phyloP scores from a whole-genome alignment of 108 stramenopile genomes.

The Discostella pseudostelligera region DNA sequence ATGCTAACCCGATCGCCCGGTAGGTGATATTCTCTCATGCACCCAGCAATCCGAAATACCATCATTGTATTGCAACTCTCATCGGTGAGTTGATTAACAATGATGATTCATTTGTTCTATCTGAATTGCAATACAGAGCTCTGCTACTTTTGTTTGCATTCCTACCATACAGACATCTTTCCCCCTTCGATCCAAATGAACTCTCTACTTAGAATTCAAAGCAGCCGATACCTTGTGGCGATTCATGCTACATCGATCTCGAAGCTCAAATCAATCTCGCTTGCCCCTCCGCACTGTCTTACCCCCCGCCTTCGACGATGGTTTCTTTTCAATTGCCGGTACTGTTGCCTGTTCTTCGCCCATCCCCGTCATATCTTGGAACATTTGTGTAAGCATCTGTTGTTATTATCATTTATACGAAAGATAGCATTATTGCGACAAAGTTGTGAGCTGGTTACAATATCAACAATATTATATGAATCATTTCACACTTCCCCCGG shows the following conservation, averaged over 20 bases:
- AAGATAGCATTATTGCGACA: neutral
- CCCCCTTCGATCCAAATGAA: neutral
- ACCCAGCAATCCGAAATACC: too few relatives aligned
- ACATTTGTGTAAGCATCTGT: slow-evolving; percentile 74
- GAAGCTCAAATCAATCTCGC: slow-evolving; percentile 28
- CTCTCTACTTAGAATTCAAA: too few relatives aligned
- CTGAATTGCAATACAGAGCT: too few relatives aligned
- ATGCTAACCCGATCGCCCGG: too few relatives aligned
- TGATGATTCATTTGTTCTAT: too few relatives aligned
- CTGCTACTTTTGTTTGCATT: too few relatives aligned
- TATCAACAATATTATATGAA: too few relatives aligned
- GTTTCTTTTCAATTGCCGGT: slow-evolving; percentile 31
- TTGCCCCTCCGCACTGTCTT: slow-evolving; percentile 48
- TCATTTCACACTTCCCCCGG: neutral
- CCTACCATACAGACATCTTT: too few relatives aligned
- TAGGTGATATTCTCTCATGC: too few relatives aligned
- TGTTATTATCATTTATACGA: neutral
- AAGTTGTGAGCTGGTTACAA: too few relatives aligned
- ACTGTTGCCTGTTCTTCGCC: slow-evolving; percentile 41
- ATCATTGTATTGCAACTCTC: neutral
- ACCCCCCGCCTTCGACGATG: slow-evolving; percentile 47
- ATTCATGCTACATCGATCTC: too few relatives aligned
- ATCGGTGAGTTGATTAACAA: neutral
- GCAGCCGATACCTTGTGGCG: too few relatives aligned
- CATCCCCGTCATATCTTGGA: slow-evolving; percentile 58